A percentile compares a stretch with the other conserved stretches of the same genome.
These are phyloP conservation scores for Boletus rubescentipes DNA, from an alignment of 768 basidiomycete genomes.

Conservation along the genomic window DNA sequence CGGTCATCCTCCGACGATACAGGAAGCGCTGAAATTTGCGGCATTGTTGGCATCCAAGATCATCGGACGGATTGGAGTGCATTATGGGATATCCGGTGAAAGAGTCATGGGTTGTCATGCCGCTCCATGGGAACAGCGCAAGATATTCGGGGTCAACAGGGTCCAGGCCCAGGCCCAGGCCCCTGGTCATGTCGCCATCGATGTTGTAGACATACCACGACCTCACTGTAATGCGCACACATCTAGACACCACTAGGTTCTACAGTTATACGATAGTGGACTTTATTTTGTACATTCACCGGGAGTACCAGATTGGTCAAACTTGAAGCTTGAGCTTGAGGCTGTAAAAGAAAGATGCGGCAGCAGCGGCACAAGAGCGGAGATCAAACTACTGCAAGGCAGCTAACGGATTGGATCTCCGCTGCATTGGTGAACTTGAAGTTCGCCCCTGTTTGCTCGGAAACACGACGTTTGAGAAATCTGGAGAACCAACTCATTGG, in stretches of 20 bases:
- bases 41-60: conserved; percentile 47
- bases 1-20: conserved; percentile 39
- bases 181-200: neutral
- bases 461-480: neutral
- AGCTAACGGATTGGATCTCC: conserved; percentile 1
- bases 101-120: conserved; percentile 34
- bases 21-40: conserved; percentile 53
- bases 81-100: conserved; percentile 24
- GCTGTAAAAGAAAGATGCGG: no score
- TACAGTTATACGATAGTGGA: neutral
- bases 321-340: no score
- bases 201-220: neutral
- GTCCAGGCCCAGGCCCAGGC: no score
- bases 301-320: no score
- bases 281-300: neutral
- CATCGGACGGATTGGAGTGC: conserved; percentile 34
- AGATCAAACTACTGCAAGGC: neutral
- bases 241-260: conserved; percentile 15
- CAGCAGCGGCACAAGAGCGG: neutral
- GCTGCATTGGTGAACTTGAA: neutral
- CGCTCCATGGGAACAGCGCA: conserved; percentile 39
- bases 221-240: conserved; percentile 1
- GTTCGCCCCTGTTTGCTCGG: neutral
- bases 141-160: conserved; percentile 8
- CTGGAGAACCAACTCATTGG: conserved; percentile 3